Evolutionary conservation across 352 stramenopile genomes (phyloP).

Genomic region (Stramenopiles sp.): DNA sequence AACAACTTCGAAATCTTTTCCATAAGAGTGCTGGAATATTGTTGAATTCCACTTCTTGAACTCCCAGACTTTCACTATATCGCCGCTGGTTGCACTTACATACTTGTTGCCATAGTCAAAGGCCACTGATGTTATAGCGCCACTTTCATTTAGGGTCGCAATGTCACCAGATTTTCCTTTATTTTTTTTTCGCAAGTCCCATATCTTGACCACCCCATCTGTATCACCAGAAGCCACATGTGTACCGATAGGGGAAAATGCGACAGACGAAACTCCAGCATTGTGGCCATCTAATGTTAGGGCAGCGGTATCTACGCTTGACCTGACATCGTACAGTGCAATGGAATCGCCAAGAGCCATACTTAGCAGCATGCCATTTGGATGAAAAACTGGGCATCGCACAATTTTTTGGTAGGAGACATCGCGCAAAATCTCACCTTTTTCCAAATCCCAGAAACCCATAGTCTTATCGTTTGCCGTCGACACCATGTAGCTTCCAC

Average conservation of each 20-base stretch:
- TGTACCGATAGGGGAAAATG: not conserved
- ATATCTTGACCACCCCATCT: constrained; percentile 89
- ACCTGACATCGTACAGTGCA: not conserved
- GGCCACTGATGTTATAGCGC: not conserved
- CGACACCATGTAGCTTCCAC: not conserved
- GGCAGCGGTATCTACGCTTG: not conserved
- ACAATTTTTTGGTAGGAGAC: not conserved
- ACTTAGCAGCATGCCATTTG: not conserved
- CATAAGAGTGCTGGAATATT: not conserved
- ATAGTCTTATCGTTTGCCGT: not conserved
- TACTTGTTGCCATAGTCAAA: not conserved
- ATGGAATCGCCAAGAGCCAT: not conserved
- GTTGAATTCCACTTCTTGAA: not conserved
- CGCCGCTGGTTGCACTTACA: not conserved
- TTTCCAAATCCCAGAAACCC: not conserved
- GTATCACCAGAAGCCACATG: constrained; percentile 62
- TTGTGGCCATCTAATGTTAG: not conserved
- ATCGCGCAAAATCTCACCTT: not conserved
- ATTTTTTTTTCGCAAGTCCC: constrained; percentile 65
- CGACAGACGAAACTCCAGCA: not conserved
- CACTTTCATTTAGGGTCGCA: not conserved
- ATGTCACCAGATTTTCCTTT: constrained; percentile 15
- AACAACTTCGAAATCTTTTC: not conserved
- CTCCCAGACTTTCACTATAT: not conserved
- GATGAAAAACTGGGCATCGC: not conserved